These are phyloP conservation scores for Fraxinus sp. DNA, from an alignment of 305 asterid species.

Conservation along the genomic window DNA sequence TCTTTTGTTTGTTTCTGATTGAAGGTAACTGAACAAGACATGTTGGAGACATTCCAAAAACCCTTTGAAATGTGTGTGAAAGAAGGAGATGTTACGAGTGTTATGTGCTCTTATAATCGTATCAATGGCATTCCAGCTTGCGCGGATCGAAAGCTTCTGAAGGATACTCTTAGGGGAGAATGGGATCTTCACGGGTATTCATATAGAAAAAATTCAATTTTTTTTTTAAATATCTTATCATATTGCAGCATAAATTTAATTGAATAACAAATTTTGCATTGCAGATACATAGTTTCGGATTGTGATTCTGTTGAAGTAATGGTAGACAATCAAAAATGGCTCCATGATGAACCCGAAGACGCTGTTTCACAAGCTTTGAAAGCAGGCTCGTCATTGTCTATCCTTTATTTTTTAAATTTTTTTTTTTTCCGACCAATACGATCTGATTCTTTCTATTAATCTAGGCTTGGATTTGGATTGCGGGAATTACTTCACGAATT, in stretches of 20 bases:
- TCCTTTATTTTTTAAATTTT: background rate
- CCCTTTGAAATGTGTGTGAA: slow-evolving; percentile 45
- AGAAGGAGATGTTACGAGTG: slow-evolving; percentile 39
- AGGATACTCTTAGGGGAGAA: slow-evolving; percentile 33
- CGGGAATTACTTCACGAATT: slow-evolving; percentile 27
- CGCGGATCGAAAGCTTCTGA: slow-evolving; percentile 33
- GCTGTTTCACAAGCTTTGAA: slow-evolving; percentile 38
- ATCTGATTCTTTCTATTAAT: background rate
- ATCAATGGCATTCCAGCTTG: slow-evolving; percentile 43
- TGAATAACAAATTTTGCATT: background rate
- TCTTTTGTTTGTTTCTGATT: background rate
- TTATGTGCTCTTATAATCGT: slow-evolving; percentile 45
- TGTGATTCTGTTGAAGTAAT: slow-evolving; percentile 43
- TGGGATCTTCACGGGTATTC: slow-evolving; percentile 44
- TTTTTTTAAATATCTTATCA: background rate
- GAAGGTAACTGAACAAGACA: slow-evolving; percentile 40
- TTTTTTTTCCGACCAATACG: background rate
- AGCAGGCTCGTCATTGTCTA: slow-evolving; percentile 26
- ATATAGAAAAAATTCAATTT: background rate
- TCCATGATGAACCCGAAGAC: slow-evolving; percentile 33
- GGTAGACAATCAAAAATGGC: slow-evolving; percentile 31
- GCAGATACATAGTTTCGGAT: slow-evolving; percentile 41
- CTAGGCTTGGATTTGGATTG: slow-evolving; percentile 48
- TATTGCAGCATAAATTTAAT: background rate
- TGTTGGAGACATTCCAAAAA: slow-evolving; percentile 38